These are phyloP conservation scores for Lichtheimia ramosa DNA, from an alignment of 371 early-diverging fungal species.

Conservation along the genomic window DNA sequence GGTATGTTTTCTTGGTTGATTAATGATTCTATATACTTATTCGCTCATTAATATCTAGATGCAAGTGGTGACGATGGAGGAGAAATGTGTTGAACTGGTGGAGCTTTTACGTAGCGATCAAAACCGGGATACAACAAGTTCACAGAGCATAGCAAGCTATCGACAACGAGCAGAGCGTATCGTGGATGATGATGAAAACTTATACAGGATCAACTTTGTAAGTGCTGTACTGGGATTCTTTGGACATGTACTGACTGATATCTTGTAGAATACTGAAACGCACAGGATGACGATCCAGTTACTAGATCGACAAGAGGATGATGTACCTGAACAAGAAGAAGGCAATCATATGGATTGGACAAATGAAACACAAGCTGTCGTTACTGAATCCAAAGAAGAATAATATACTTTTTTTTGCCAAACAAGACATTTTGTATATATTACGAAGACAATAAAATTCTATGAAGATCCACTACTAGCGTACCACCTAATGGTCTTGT, in stretches of 20 bases:
- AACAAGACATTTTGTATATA: no score
- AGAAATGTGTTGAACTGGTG: constrained; percentile 43
- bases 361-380: constrained; percentile 76
- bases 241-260: background rate
- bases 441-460: no score
- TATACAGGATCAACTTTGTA: constrained; percentile 88
- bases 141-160: constrained; percentile 52
- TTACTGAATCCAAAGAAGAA: constrained; percentile 1
- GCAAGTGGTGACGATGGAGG: constrained; percentile 44
- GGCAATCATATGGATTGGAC: constrained; percentile 84
- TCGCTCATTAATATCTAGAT: constrained; percentile 22
- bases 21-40: no score
- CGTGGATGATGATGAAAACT: constrained; percentile 78
- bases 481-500: constrained; percentile 56
- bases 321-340: constrained; percentile 82
- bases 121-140: constrained; percentile 11
- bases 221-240: constrained; percentile 21
- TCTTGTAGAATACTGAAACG: constrained; percentile 53
- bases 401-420: background rate
- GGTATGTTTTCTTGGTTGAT: constrained; percentile 31
- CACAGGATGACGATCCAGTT: constrained; percentile 80
- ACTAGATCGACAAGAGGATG: constrained; percentile 84
- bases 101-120: constrained; percentile 32
- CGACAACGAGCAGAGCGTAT: constrained; percentile 80
- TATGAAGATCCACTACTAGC: constrained; percentile 49